Evolutionary conservation across 1,284 basidiomycete genomes (phyloP), one percentile per base, ranked within the genome.

Genomic region (Pascua guehoae): DNA sequence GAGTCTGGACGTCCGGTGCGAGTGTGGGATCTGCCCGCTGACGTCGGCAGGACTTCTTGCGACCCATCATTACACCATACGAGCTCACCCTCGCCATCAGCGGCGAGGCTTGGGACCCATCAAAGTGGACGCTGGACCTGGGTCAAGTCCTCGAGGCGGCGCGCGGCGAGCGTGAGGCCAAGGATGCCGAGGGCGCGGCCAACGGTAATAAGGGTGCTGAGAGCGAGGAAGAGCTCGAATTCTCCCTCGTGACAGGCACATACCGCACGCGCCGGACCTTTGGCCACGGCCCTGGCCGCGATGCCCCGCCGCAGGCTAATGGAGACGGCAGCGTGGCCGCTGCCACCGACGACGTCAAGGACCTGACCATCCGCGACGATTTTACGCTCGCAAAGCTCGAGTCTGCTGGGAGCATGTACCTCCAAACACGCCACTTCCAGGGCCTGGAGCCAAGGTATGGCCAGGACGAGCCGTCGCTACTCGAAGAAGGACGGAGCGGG

Each of bases 41-140:
- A 32, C 24, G 46, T 45, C 41, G 14, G 38, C 57, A 92, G 86
- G 94, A 97, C 24, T 98, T 94, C 71, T 81, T 88, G 54, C 81
- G 85, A 17, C 94, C 95, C 0, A 95, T 99, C 52, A 83, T 98
- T 24, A 98, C 95, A 1, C 96, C 96, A 0, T 97, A 86, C 73
- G 96, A 98, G 73, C 81, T 98, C 43, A 85, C 89, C 66, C 78
- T 96, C 4, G 91, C 94, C 0, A 80, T 98, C 15, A 73, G 76
- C 15, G 84, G 91, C 0, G 81, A 83, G 54, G 95, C 96, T 67
- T 98, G 76, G 76, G 67, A 70, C 43, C 74, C 75, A 9, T 60
- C 71, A 61, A 86, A 84, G 39, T 81, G 82, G 65, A 79, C 94
- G 0, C 74, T 95, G 17, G 75, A 81, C 50, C 57, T 75, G 55